Base-by-base conservation (phyloP, 2,329 filamentous ascomycete genomes). In the Penicillium sp. region DNA sequence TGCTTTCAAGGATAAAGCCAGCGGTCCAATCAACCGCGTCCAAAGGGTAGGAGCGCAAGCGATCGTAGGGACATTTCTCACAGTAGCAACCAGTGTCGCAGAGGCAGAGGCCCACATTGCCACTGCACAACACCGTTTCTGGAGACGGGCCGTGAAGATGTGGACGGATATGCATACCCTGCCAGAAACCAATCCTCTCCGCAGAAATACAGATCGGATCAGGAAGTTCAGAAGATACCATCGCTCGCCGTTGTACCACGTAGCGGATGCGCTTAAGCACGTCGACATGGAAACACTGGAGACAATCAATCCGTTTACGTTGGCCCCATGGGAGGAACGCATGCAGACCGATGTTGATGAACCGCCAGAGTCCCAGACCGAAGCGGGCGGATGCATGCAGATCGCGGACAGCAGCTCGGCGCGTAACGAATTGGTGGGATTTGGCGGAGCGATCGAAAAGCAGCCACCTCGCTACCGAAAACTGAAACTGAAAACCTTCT, bases 391-490 rank as follows among this genome's bases (percentile, higher is more conserved):
- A 47, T 48, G 14, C 44, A 61, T 64, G 41, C 48, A 60, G 50
- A 53, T 60, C 22, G 53, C 53, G 26, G 44, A 21, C 74, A 63
- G 56, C 48, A 66, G 62, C 33, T 60, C 53, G 26, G 59, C 59
- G 48, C 57, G 53, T 16, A 66, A 64, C 48, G 52, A 48, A 26
- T n/a, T 63, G 26, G 59, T 65, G 39, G 57, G 63, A 52, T 63
- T 62, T 55, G 48, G 61, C 1, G 50, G 52, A 65, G 70, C 48
- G 57, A 70, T 50, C 68, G 66, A 52, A 61, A 56, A 54, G 64
- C 68, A 53, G 59, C 79, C 75, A 39, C 59, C 62, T 47, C 52
- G 52, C 1, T 59, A 66, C 55, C 56, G 52, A 50, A 66, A 66
- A 49, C 33, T 56, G 53, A 66, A 53, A 50, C 51, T 63, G 10